Percentiles rank a stretch among this genome's conserved stretches.
phyloP scores from a whole-genome alignment of 2,329 filamentous ascomycete genomes.

The Immersiporthe knoxdaviesiana region DNA sequence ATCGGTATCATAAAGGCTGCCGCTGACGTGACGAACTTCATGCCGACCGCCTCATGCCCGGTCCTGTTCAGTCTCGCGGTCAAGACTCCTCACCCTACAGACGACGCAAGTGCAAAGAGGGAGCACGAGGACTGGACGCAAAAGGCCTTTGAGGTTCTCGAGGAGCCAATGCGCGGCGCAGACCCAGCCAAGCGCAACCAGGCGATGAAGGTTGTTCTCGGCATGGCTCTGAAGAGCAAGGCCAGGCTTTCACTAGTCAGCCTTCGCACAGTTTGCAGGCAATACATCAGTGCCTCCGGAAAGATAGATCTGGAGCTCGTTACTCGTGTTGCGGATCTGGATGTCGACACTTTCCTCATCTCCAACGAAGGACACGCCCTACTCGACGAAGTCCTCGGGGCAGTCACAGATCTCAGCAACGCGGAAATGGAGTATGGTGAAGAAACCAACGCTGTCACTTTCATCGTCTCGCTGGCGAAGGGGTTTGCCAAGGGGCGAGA shows the following conservation, averaged over 20 bases:
- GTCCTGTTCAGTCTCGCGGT: constrained; percentile 50
- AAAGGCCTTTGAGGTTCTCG: constrained; percentile 40
- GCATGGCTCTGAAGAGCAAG: constrained; percentile 38
- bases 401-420: constrained; percentile 34
- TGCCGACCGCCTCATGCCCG: constrained; percentile 44
- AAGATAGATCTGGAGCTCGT: constrained; percentile 49
- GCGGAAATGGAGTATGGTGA: constrained; percentile 26
- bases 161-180: constrained; percentile 35
- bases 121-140: constrained; percentile 47
- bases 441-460: constrained; percentile 34
- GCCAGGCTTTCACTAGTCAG: constrained; percentile 43
- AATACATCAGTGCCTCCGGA: constrained; percentile 44
- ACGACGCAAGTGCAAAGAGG: constrained; percentile 45
- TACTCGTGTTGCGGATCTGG: constrained; percentile 46
- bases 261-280: constrained; percentile 47
- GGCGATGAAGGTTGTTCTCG: constrained; percentile 39
- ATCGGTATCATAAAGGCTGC: constrained; percentile 47
- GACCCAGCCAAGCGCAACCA: constrained; percentile 31
- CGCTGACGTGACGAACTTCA: constrained; percentile 43
- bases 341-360: constrained; percentile 51
- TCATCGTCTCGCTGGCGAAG: constrained; percentile 48
- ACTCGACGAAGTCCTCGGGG: constrained; percentile 45
- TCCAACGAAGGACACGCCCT: constrained; percentile 44
- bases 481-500: constrained; percentile 50
- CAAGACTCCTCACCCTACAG: constrained; percentile 36